phyloP scores from a whole-genome alignment of 768 basidiomycete genomes.

The Pulveroboletus ravenelii region DNA sequence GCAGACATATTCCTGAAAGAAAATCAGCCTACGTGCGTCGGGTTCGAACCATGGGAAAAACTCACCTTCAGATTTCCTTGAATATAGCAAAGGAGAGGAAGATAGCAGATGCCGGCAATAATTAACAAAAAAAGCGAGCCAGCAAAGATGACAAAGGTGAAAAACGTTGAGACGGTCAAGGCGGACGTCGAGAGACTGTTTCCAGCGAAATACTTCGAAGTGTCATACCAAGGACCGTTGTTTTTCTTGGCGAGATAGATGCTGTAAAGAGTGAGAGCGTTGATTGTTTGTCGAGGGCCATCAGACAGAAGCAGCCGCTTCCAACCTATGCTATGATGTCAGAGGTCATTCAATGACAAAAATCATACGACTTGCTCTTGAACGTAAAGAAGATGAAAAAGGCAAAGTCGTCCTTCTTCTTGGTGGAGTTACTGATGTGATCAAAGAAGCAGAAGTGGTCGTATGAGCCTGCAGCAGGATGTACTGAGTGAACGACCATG shows the following conservation, averaged over 20 bases:
- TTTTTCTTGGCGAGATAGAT: constrained; percentile 63
- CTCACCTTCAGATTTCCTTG: constrained; percentile 92
- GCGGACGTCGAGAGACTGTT: constrained; percentile 76
- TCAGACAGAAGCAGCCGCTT: constrained; percentile 88
- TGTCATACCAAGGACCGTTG: constrained; percentile 57
- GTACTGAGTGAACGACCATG: neutral
- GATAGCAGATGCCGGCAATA: constrained; percentile 80
- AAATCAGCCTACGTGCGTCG: neutral
- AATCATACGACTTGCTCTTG: constrained; percentile 65
- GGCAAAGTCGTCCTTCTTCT: constrained; percentile 94
- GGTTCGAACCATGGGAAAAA: neutral
- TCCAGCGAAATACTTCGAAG: constrained; percentile 74
- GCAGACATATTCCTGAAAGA: constrained; percentile 84
- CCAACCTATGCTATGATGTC: constrained; percentile 51
- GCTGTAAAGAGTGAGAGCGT: constrained; percentile 93
- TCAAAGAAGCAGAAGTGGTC: constrained; percentile 98
- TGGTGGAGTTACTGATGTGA: constrained; percentile 93
- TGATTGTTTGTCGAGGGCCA: constrained; percentile 95
- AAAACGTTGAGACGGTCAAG: constrained; percentile 83
- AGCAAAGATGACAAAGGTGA: constrained; percentile 84
- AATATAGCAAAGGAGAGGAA: constrained; percentile 94
- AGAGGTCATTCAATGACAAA: neutral
- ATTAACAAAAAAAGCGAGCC: constrained; percentile 80
- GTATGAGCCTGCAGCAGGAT: constrained; percentile 65
- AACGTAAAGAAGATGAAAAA: constrained; percentile 99